Conservation (phyloP, 2,329 filamentous ascomycete species). For the Phaeosphaeria sp. region DNA sequence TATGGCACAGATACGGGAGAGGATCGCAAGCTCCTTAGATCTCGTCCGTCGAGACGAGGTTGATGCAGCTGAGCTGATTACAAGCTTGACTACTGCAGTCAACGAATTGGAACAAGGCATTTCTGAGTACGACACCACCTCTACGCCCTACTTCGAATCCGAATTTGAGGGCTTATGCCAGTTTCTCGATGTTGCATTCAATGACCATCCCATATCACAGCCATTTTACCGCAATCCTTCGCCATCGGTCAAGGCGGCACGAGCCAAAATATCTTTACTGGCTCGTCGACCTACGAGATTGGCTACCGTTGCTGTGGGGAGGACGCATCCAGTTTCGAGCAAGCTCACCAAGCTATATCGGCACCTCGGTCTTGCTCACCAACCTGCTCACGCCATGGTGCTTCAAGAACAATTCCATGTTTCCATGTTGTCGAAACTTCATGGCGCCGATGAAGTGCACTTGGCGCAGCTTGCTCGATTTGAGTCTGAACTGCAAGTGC, state of each 20-base stretch:
- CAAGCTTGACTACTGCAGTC: slow-evolving; percentile 35
- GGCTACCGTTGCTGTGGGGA: slow-evolving; percentile 9
- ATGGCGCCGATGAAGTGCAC: slow-evolving; percentile 43
- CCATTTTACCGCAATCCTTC: slow-evolving; percentile 14
- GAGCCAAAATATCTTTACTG: slow-evolving; percentile 41
- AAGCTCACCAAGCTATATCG: slow-evolving; percentile 32
- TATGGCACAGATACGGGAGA: slow-evolving; percentile 44
- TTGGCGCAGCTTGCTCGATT: slow-evolving; percentile 51
- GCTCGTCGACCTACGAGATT: slow-evolving; percentile 46
- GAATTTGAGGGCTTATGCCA: slow-evolving; percentile 49
- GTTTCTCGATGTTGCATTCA: slow-evolving; percentile 38
- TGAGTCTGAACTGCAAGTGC: slow-evolving; percentile 47
- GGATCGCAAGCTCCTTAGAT: slow-evolving; percentile 42
- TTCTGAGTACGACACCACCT: slow-evolving; percentile 30
- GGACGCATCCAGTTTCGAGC: slow-evolving; percentile 16
- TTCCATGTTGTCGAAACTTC: slow-evolving; percentile 36
- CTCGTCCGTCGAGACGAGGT: slow-evolving; percentile 39
- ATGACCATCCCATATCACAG: slow-evolving; percentile 7
- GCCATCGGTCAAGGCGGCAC: slow-evolving; percentile 18
- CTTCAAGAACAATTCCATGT: slow-evolving; percentile 39
- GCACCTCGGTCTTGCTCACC: slow-evolving; percentile 33
- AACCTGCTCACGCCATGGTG: slow-evolving; percentile 26
- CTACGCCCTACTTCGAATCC: slow-evolving; percentile 45
- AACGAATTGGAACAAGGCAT: slow-evolving; percentile 38
- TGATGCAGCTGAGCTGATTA: slow-evolving; percentile 38